Evolutionary conservation across 176 grass and related monocot genomes (phyloP).

Genomic region (Rhynchospora pubera): DNA sequence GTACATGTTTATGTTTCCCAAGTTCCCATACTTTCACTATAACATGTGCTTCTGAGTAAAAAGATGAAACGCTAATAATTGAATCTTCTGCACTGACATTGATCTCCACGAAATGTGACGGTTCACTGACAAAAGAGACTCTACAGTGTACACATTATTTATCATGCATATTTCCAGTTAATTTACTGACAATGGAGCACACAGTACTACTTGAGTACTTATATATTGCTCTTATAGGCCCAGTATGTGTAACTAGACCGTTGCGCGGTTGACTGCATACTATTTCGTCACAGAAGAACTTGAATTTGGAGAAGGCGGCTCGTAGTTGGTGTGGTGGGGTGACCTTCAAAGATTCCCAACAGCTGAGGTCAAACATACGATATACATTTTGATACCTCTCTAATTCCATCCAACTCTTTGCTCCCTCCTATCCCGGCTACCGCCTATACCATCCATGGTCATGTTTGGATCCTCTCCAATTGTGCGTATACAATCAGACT

Average conservation of each 20-base stretch:
- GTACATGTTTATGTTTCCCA: conserved; percentile 8
- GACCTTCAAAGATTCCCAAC: neutral
- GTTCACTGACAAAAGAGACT: neutral
- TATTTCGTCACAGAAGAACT: neutral
- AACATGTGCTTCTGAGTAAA: neutral
- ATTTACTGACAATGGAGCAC: neutral
- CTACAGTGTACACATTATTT: neutral
- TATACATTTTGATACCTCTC: neutral
- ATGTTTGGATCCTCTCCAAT: neutral
- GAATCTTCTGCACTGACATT: neutral
- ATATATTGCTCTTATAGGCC: neutral
- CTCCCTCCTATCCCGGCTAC: neutral
- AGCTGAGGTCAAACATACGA: neutral
- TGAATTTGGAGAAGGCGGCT: neutral
- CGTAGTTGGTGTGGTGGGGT: neutral
- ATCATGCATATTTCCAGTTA: too few relatives aligned
- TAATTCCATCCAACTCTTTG: neutral
- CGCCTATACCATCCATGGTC: neutral
- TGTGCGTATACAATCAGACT: neutral
- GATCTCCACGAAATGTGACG: neutral
- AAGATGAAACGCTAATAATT: neutral
- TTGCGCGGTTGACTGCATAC: neutral
- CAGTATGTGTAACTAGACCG: neutral
- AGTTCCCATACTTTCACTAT: neutral
- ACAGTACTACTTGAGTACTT: neutral